Evolutionary conservation across 139 green algal species (phyloP).

Genomic region (Micractinium sp.): DNA sequence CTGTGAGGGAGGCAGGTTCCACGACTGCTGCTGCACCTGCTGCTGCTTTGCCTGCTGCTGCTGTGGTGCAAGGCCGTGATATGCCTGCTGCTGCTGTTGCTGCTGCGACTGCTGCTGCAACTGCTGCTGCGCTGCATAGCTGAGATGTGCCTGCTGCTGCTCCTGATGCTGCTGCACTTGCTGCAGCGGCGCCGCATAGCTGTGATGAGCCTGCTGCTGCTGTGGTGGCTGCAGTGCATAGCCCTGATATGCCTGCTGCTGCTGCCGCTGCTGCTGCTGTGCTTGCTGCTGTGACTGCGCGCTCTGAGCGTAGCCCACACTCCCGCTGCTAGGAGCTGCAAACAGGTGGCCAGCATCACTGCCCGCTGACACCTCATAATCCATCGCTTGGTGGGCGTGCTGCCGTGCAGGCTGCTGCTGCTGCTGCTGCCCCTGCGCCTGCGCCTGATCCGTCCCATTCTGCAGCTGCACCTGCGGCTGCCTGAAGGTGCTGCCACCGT

Average conservation of each 20-base stretch:
- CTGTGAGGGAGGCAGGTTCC: too few species aligned
- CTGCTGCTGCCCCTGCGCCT: not conserved
- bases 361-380: not conserved
- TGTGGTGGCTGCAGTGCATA: not conserved
- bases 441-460: not conserved
- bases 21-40: too few species aligned
- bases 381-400: not conserved
- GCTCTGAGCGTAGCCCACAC: not conserved
- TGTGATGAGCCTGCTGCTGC: not conserved
- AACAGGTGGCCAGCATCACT: not conserved
- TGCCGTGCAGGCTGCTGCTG: too few species aligned
- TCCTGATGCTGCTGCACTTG: not conserved
- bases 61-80: not conserved
- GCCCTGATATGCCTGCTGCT: not conserved
- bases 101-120: not conserved
- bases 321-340: not conserved
- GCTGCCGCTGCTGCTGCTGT: not conserved
- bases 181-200: not conserved
- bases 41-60: not conserved
- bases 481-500: not conserved
- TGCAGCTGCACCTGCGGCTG: not conserved
- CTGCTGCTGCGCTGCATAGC: not conserved
- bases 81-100: not conserved
- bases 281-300: not conserved
- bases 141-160: not conserved